phyloP scores from a whole-genome alignment of 495 filamentous ascomycete genomes.

The Trichocladium uniseriatum region DNA sequence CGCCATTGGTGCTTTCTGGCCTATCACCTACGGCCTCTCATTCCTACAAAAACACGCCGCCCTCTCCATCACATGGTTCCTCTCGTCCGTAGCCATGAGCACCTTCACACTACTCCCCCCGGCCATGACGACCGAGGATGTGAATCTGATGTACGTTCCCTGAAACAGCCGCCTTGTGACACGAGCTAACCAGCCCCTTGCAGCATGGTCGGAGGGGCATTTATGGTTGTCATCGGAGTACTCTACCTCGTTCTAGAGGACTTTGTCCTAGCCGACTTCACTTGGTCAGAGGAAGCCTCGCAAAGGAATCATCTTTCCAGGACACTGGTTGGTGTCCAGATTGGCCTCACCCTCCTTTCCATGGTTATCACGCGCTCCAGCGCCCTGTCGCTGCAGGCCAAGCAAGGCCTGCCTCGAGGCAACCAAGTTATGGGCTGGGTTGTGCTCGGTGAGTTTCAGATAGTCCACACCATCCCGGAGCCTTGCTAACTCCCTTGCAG shows the following conservation, averaged over 20 bases:
- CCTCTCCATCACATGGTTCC: conserved; percentile 63
- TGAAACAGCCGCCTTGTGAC: background rate
- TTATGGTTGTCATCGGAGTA: conserved; percentile 73
- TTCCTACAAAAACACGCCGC: conserved; percentile 58
- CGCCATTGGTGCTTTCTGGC: conserved; percentile 67
- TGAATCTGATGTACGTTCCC: conserved; percentile 61
- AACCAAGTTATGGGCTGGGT: conserved; percentile 85
- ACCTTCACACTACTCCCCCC: conserved; percentile 84
- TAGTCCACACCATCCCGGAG: too few species aligned
- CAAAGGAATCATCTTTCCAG: conserved; percentile 26
- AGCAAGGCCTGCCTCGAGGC: conserved; percentile 76
- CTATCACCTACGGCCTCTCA: conserved; percentile 56
- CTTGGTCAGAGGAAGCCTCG: conserved; percentile 21
- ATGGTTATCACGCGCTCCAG: conserved; percentile 82
- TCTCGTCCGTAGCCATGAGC: conserved; percentile 75
- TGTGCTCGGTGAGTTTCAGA: conserved; percentile 56
- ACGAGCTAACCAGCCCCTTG: conserved; percentile 21
- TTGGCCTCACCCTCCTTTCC: conserved; percentile 76
- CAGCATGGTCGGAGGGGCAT: conserved; percentile 63
- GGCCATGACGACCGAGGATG: conserved; percentile 72
- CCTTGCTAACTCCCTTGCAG: conserved; percentile 30
- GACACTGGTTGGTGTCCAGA: conserved; percentile 39
- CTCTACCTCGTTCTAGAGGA: conserved; percentile 79
- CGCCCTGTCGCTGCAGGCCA: conserved; percentile 71
- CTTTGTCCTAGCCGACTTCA: conserved; percentile 46